Percentiles rank a stretch among this genome's conserved stretches.
phyloP scores from a whole-genome alignment of 2,329 filamentous ascomycete genomes.

The Apiospora saccharicola region DNA sequence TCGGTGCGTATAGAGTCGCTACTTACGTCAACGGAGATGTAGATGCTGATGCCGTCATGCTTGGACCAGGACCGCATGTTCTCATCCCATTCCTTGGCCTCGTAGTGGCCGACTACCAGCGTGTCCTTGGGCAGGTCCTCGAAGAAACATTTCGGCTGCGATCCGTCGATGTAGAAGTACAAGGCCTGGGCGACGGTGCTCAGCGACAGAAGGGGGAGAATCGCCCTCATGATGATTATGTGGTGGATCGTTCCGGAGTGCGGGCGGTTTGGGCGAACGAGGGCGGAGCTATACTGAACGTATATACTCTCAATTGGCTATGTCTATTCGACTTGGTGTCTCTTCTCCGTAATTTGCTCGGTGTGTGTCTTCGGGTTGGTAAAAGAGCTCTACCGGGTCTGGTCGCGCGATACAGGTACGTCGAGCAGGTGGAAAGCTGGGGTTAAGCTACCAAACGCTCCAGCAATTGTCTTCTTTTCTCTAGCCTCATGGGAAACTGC shows the following conservation, averaged over 20 bases:
- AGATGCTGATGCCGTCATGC: constrained; percentile 80
- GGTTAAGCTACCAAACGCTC: constrained; percentile 17
- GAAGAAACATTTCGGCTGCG: constrained; percentile 91
- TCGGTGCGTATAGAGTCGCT: not conserved
- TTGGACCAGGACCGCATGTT: constrained; percentile 71
- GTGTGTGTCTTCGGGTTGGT: not conserved
- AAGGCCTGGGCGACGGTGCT: constrained; percentile 76
- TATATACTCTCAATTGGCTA: constrained; percentile 2
- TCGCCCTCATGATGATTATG: constrained; percentile 57
- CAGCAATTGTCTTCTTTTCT: constrained; percentile 15
- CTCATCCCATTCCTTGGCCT: constrained; percentile 83
- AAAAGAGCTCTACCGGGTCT: not conserved
- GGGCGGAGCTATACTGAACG: constrained; percentile 4
- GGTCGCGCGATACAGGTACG: not conserved
- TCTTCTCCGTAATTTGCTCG: not conserved
- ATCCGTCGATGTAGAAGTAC: constrained; percentile 94
- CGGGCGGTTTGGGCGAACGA: not conserved
- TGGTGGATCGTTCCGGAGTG: constrained; percentile 8
- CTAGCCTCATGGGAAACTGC: constrained; percentile 23
- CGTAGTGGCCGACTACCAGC: constrained; percentile 91
- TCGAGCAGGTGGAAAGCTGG: not conserved
- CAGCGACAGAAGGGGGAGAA: constrained; percentile 73
- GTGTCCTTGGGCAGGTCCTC: constrained; percentile 98
- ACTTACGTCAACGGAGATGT: constrained; percentile 86
- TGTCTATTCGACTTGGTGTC: not conserved